Base-by-base conservation (phyloP, 768 basidiomycete species). In the Mycena filopes region DNA sequence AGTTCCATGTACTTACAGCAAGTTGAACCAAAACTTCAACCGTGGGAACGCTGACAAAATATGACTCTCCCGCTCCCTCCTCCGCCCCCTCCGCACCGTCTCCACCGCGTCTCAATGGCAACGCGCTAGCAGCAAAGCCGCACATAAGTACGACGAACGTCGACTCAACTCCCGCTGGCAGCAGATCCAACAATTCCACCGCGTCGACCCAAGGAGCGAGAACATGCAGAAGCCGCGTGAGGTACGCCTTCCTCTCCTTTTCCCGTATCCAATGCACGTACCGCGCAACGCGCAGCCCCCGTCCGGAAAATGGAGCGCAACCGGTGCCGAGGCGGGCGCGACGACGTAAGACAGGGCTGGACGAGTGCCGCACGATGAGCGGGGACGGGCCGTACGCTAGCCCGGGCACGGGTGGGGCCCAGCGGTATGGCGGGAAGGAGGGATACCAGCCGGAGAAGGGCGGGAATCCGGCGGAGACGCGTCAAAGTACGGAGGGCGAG, bases 221-320 rank as follows among this genome's bases (percentile, higher is more conserved):
- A 74, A 74, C 3, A 81, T 78, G 0, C 81, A 86, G 70, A 80
- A 80, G 38, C 84, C 87, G 4, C 77, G 84, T 60, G 86, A 87
- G 59, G 76, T 83, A 2, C 82, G 33, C 12, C 7, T n/a, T n/a
- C n/a, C n/a, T 12, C 6, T 6, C 33, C 12, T 33, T 12, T 33
- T 12, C 12, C 33, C 6, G 7, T 7, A 33, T 6, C 33, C 12
- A 12, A 33, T 12, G 33, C 33, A 33, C 33, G 33, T 33, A 12
- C 12, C 6, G 7, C n/a, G n/a, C n/a, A n/a, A n/a, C 7, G 33
- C 12, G 33, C 12, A 36, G 36, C 36, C 36, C 11, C 36, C 84
- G 10, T 81, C 84, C 4, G 82, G 82, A 0, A 73, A 76, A 9
- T 86, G 78, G 78, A 86, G 81, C 60, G 75, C 74, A n/a, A 79